Evolutionary conservation across 2,329 filamentous ascomycete species (phyloP), one percentile per base, ranked within the genome.

Genomic region (Ceratocystiopsis minuta): DNA sequence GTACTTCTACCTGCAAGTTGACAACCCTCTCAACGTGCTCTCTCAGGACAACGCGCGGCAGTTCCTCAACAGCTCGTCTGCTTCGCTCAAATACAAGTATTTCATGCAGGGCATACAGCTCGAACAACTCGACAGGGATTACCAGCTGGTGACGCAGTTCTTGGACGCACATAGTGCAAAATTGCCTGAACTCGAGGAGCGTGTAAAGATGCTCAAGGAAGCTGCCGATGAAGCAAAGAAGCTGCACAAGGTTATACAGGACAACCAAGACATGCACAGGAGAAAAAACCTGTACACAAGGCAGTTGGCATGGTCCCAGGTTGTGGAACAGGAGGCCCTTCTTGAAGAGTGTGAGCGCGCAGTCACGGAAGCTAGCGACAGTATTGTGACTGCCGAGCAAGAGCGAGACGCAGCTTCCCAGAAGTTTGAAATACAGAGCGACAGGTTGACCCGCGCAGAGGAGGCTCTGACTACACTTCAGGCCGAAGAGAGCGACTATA

Each of bases 31-130:
- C 64, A 96, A 92, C 45, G 82, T 96, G 7, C 68, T 98, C 16
- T 94, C 87, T 1, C 90, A 98, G 58, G 90, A 98, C 55, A 86
- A 87, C 59, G 90, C 90, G 12, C 77, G 90, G 12, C 82, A 93
- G 45, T 98, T 98, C 52, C 69, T 98, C 36, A 93, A 88, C 54
- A 74, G 78, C 33, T 88, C 90, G 13, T 81, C 76, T 3, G 74
- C 86, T 0, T 64, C 72, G 4, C 78, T 88, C 46, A 98, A 98
- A 57, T 98, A 96, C 66, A 90, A 84, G 50, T 95, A 95, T 54
- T 98, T 98, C 55, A 72, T 94, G 46, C 85, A 87, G 52, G 90
- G 90, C 20, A 92, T 94, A 0, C 87, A 96, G 52, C 71, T 98
- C 1, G 85, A 96, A 56, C 80, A 88, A 51, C 68, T 98, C 11